Conservation (phyloP, 2,329 filamentous ascomycete genomes). For the Sphaerulina vaccinii region DNA sequence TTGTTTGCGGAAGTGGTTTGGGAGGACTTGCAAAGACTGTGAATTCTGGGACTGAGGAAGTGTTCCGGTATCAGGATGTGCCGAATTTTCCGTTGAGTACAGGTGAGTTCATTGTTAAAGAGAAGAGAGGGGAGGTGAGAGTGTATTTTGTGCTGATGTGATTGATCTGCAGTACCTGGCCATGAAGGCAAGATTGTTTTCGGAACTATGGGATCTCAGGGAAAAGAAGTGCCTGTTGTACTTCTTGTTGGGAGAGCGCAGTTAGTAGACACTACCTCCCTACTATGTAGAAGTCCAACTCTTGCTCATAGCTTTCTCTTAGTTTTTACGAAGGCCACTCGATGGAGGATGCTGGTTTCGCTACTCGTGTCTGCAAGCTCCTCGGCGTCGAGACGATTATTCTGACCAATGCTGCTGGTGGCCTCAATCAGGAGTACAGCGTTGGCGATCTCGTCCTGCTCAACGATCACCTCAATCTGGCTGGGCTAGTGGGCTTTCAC, state of each 20-base stretch:
- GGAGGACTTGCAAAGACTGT: conserved; percentile 61
- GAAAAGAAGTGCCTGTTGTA: conserved; percentile 54
- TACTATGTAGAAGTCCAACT: not conserved
- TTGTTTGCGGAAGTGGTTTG: conserved; percentile 65
- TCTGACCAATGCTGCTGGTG: conserved; percentile 67
- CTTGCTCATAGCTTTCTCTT: conserved; percentile 22
- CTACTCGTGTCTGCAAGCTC: conserved; percentile 62
- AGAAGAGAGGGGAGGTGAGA: not conserved
- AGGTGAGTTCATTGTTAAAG: conserved; percentile 45
- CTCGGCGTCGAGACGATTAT: conserved; percentile 61
- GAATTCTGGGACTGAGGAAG: conserved; percentile 48
- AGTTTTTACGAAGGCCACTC: conserved; percentile 69
- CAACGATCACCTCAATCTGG: conserved; percentile 66
- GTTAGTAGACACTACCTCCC: conserved; percentile 45
- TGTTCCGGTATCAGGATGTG: conserved; percentile 59
- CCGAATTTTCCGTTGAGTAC: conserved; percentile 62
- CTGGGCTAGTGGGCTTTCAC: conserved; percentile 60
- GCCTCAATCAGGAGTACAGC: conserved; percentile 61
- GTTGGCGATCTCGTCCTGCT: conserved; percentile 66
- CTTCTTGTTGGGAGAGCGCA: conserved; percentile 65
- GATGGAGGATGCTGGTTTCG: conserved; percentile 62
- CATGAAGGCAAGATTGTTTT: conserved; percentile 67
- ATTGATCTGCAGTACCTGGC: conserved; percentile 47
- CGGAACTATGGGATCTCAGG: conserved; percentile 52
- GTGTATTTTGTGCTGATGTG: not conserved